Conservation (phyloP, 148 eudicot species). For the Fagopyrum homotropicum region DNA sequence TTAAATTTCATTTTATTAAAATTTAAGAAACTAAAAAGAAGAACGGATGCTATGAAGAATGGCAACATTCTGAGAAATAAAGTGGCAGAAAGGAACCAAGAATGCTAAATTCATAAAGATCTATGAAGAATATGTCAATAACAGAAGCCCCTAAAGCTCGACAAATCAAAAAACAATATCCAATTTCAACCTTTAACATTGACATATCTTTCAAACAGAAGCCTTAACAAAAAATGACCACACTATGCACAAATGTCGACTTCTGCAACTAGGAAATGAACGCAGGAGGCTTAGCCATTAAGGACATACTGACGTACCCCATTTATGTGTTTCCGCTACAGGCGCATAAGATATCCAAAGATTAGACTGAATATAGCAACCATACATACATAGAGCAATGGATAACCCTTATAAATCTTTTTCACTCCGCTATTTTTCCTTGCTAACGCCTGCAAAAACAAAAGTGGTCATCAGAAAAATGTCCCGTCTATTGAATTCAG, state of each 20-base stretch:
- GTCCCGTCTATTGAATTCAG: not conserved
- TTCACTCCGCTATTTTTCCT: conserved; percentile 19
- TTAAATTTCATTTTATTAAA: too few relatives aligned
- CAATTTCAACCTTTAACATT: not conserved
- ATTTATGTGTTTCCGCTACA: not conserved
- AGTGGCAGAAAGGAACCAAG: not conserved
- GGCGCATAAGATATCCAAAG: conserved; percentile 40
- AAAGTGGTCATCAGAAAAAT: not conserved
- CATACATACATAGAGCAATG: conserved; percentile 49
- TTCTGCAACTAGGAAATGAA: not conserved
- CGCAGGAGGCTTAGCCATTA: not conserved
- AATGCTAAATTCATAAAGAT: too few relatives aligned
- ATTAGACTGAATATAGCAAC: conserved; percentile 42
- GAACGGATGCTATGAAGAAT: not conserved
- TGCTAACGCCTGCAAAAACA: not conserved
- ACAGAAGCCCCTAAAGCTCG: not conserved
- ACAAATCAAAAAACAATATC: not conserved
- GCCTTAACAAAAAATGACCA: not conserved
- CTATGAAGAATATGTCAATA: not conserved
- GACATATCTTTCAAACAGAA: not conserved
- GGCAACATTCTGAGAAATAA: not conserved
- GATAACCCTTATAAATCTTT: conserved; percentile 39
- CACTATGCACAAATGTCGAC: conserved; percentile 5
- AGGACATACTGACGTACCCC: not conserved
- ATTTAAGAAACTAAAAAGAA: too few relatives aligned